Conservation (phyloP, 2,329 filamentous ascomycete genomes). For the Fusarium annulatum region DNA sequence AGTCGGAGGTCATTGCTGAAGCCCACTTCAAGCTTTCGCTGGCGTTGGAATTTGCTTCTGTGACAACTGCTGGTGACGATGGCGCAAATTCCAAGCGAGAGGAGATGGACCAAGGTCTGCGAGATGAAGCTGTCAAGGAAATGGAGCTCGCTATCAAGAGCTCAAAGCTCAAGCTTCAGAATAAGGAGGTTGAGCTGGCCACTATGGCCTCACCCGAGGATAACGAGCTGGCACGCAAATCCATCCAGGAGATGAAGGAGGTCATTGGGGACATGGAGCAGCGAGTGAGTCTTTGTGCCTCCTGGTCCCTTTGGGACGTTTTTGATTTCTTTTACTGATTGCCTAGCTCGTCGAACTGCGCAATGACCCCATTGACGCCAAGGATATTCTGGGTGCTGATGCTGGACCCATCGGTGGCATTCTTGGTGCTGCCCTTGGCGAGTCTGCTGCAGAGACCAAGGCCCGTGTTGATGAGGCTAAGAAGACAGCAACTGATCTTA, state of each 20-base stretch:
- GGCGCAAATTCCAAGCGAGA: slow-evolving; percentile 59
- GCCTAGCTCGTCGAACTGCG: slow-evolving; percentile 75
- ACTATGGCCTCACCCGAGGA: slow-evolving; percentile 73
- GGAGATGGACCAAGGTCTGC: slow-evolving; percentile 73
- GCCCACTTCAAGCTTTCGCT: slow-evolving; percentile 97
- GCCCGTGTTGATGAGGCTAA: slow-evolving; percentile 78
- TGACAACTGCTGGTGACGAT: slow-evolving; percentile 68
- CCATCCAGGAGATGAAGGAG: slow-evolving; percentile 79
- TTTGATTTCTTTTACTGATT: not conserved
- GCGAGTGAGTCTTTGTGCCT: slow-evolving; percentile 62
- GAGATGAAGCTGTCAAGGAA: slow-evolving; percentile 76
- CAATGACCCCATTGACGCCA: slow-evolving; percentile 63
- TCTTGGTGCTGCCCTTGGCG: slow-evolving; percentile 71
- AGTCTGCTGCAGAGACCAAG: slow-evolving; percentile 69
- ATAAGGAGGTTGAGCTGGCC: slow-evolving; percentile 74
- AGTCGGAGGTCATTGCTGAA: slow-evolving; percentile 89
- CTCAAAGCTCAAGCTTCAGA: slow-evolving; percentile 76
- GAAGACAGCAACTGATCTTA: slow-evolving; percentile 78
- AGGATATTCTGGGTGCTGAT: slow-evolving; percentile 52
- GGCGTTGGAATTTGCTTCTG: slow-evolving; percentile 91
- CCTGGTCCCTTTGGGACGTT: not conserved
- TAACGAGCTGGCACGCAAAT: slow-evolving; percentile 69
- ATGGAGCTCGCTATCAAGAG: slow-evolving; percentile 80
- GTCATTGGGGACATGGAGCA: slow-evolving; percentile 83
- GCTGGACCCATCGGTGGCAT: slow-evolving; percentile 66